phyloP scores from a whole-genome alignment of 148 eudicot genomes.

The Amaranthus hypochondriacus region DNA sequence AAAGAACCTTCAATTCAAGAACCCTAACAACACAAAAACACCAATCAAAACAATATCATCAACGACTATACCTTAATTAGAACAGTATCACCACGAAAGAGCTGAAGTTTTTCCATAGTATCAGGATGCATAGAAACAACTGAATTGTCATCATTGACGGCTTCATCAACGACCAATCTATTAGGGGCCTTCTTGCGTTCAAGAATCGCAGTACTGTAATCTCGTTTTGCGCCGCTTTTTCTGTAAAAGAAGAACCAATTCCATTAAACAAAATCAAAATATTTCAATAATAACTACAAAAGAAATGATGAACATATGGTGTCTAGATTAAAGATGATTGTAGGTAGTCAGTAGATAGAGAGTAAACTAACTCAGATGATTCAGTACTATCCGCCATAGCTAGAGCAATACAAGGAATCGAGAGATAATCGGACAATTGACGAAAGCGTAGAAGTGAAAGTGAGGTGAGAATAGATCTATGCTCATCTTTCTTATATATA shows the following conservation, averaged over 20 bases:
- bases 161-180: constrained; percentile 47
- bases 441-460: too few relatives aligned
- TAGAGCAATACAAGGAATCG: not conserved
- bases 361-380: not conserved
- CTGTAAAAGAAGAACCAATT: not conserved
- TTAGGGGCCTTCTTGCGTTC: constrained; percentile 52
- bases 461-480: too few relatives aligned
- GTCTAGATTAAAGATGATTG: not conserved
- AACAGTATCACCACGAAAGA: constrained; percentile 50
- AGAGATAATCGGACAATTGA: too few relatives aligned
- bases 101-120: constrained; percentile 53
- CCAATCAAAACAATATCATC: not conserved
- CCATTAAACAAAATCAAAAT: too few relatives aligned
- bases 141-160: constrained; percentile 45
- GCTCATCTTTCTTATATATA: too few relatives aligned
- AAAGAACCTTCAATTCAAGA: not conserved
- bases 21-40: not conserved
- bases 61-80: not conserved
- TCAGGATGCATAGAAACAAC: constrained; percentile 44
- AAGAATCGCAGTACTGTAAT: constrained; percentile 49
- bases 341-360: not conserved
- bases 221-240: not conserved
- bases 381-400: not conserved
- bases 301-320: not conserved
- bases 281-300: not conserved